Percentiles rank a stretch among this genome's conserved stretches.
Evolutionary conservation across 1,284 basidiomycete genomes (phyloP).

Genomic region (Rhodotorula glutinis): DNA sequence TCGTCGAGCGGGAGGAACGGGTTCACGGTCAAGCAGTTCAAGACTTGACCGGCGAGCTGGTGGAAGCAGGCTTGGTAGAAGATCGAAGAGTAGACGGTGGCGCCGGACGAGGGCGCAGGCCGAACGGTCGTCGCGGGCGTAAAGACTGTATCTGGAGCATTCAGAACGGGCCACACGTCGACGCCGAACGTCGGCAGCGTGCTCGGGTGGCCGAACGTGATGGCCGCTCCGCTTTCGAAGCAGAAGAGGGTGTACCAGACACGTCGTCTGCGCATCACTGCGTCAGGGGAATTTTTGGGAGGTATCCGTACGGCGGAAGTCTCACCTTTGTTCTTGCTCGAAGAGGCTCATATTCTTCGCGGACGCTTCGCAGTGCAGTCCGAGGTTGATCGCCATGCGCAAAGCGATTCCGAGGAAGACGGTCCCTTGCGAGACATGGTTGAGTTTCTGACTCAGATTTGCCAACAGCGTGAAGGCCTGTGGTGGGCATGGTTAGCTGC

Average conservation of each 20-base stretch:
- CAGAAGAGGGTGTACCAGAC: slow-evolving; percentile 44
- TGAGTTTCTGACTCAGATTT: slow-evolving; percentile 42
- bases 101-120: background rate
- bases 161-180: slow-evolving; percentile 5
- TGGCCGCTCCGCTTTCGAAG: slow-evolving; percentile 31
- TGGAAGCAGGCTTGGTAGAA: slow-evolving; percentile 13
- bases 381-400: slow-evolving; percentile 44
- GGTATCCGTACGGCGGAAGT: background rate
- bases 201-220: slow-evolving; percentile 42
- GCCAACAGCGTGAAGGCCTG: slow-evolving; percentile 22
- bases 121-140: background rate
- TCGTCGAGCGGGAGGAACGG: background rate
- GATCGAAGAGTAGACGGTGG: slow-evolving; percentile 13
- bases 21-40: background rate
- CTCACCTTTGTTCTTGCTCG: slow-evolving; percentile 39
- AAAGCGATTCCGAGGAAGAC: slow-evolving; percentile 43
- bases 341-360: slow-evolving; percentile 40
- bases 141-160: slow-evolving; percentile 10
- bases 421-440: slow-evolving; percentile 39
- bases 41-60: background rate
- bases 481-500: too few relatives aligned
- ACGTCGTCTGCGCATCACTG: slow-evolving; percentile 23
- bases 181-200: slow-evolving; percentile 13
- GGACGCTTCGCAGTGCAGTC: slow-evolving; percentile 42
- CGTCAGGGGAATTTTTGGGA: too few relatives aligned